Conservation (phyloP, 805 yeast genomes). For the Debaryomyces maramus region DNA sequence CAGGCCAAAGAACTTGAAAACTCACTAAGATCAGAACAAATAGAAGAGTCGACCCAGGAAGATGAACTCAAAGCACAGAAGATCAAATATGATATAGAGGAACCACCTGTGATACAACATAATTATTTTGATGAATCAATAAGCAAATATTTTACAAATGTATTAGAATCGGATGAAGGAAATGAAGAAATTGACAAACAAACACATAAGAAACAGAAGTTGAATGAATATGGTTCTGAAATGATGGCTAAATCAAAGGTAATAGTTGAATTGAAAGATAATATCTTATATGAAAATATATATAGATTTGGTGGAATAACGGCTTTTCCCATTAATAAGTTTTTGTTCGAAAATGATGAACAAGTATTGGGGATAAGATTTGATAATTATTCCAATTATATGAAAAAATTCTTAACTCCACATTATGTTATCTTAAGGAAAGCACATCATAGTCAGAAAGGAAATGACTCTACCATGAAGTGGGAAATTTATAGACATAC, state of each 20-base stretch:
- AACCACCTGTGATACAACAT: conserved; percentile 24
- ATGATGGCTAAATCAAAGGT: conserved; percentile 5
- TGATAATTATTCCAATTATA: conserved; percentile 35
- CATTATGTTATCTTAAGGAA: conserved; percentile 48
- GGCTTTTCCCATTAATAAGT: conserved; percentile 48
- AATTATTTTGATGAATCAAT: conserved; percentile 31
- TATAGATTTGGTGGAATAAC: conserved; percentile 51
- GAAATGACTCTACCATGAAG: conserved; percentile 2
- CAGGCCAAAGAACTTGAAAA: conserved; percentile 12
- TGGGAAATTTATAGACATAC: conserved; percentile 41
- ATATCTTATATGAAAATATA: conserved; percentile 46
- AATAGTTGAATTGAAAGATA: conserved; percentile 21
- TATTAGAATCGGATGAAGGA: background rate
- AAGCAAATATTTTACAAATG: conserved; percentile 18
- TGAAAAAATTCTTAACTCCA: conserved; percentile 34
- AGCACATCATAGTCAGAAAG: conserved; percentile 7
- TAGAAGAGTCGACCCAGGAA: background rate
- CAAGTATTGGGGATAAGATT: conserved; percentile 50
- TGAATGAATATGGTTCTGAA: conserved; percentile 4
- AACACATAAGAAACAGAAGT: conserved; percentile 4
- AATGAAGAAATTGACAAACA: background rate
- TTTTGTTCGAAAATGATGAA: conserved; percentile 25
- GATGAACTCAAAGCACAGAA: background rate
- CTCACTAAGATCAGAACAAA: background rate
- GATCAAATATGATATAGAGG: conserved; percentile 4